A percentile compares a stretch with the other conserved stretches of the same genome.
These are phyloP conservation scores for Vaucheria bursata DNA, from an alignment of 352 stramenopile genomes.

Conservation along the genomic window DNA sequence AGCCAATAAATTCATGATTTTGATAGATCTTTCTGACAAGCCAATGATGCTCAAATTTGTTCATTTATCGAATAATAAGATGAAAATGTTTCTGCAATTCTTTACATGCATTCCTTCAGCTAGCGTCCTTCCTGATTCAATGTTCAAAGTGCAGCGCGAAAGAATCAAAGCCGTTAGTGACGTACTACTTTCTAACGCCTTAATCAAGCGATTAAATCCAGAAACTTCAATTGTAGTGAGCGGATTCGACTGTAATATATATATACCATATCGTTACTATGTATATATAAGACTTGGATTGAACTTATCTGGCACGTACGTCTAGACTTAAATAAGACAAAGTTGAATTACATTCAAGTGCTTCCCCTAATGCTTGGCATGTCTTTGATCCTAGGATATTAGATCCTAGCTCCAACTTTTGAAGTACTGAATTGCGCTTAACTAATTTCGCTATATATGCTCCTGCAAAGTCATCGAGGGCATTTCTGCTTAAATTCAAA, in stretches of 20 bases:
- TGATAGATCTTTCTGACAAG: background rate
- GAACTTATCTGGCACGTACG: constrained; percentile 14
- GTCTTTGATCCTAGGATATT: constrained; percentile 53
- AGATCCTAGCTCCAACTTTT: constrained; percentile 54
- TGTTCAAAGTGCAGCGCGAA: constrained; percentile 35
- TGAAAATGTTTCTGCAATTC: background rate
- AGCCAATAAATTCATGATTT: background rate
- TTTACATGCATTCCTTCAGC: constrained; percentile 24
- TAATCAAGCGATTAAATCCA: constrained; percentile 20
- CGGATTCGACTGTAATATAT: constrained; percentile 17
- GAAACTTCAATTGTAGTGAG: constrained; percentile 14
- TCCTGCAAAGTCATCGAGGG: constrained; percentile 53
- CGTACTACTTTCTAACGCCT: constrained; percentile 42
- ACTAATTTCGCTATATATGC: constrained; percentile 53
- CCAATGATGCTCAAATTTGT: background rate
- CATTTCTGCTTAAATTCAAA: constrained; percentile 53
- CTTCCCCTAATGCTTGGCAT: constrained; percentile 52
- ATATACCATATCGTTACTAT: background rate
- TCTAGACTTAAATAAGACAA: constrained; percentile 49
- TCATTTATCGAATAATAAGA: background rate
- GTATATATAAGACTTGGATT: background rate
- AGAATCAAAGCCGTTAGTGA: constrained; percentile 50
- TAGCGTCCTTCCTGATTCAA: constrained; percentile 29
- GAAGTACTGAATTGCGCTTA: constrained; percentile 51
- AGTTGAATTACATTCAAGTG: constrained; percentile 50